Percentiles rank a stretch among this genome's conserved stretches.
Evolutionary conservation across 116 monocot genomes (phyloP).

Genomic region (Cymodocea nodosa): DNA sequence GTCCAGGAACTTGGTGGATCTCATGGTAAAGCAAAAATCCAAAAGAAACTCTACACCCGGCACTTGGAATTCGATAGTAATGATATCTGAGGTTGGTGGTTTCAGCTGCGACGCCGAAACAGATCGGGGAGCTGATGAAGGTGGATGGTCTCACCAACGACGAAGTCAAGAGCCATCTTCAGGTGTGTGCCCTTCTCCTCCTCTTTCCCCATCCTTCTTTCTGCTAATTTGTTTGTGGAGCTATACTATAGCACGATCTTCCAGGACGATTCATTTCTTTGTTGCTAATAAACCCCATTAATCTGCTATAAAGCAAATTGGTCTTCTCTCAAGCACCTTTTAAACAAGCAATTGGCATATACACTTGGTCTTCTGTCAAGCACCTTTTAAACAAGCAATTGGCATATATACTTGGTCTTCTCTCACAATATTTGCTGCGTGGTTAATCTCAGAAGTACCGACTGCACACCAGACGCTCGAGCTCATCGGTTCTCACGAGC

Average conservation of each 20-base stretch:
- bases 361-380: too few species aligned
- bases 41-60: background rate
- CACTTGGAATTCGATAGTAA: background rate
- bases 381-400: too few species aligned
- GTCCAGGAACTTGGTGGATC: constrained; percentile 78
- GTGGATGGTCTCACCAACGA: constrained; percentile 96
- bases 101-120: constrained; percentile 90
- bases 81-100: background rate
- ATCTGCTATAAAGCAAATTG: too few species aligned
- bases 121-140: constrained; percentile 94
- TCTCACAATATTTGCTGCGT: background rate
- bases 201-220: background rate
- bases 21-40: constrained; percentile 27
- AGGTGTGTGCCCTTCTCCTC: constrained; percentile 29
- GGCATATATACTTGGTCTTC: too few species aligned
- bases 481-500: constrained; percentile 6
- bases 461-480: constrained; percentile 54
- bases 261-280: too few species aligned
- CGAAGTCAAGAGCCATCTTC: constrained; percentile 95
- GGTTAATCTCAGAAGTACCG: constrained; percentile 63
- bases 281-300: too few species aligned
- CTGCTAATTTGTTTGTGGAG: too few species aligned
- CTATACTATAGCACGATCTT: too few species aligned
- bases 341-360: too few species aligned
- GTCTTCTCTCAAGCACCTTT: too few species aligned